phyloP scores from a whole-genome alignment of 352 stramenopile genomes.

The Globisporangium yorkense region DNA sequence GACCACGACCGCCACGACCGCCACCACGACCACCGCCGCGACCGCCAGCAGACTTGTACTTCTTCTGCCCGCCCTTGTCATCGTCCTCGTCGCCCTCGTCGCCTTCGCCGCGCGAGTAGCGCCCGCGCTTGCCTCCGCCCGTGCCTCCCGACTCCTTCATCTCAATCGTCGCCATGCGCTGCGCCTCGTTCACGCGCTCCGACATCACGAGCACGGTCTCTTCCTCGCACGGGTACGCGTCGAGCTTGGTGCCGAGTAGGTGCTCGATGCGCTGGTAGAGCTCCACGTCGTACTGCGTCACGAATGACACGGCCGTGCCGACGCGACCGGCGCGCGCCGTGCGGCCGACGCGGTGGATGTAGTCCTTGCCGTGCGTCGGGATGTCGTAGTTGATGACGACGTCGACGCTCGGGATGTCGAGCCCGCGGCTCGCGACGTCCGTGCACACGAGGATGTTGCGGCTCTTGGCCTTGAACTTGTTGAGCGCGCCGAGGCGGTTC shows the following conservation, averaged over 20 bases:
- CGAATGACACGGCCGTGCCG: conserved; percentile 94
- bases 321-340: conserved; percentile 95
- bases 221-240: conserved; percentile 85
- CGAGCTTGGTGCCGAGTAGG: conserved; percentile 79
- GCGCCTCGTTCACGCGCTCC: conserved; percentile 96
- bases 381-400: conserved; percentile 99
- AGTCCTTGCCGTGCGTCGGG: conserved; percentile 97
- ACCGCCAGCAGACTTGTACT: conserved; percentile 69
- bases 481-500: conserved; percentile 95
- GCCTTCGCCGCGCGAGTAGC: conserved; percentile 52
- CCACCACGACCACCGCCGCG: conserved; percentile 30
- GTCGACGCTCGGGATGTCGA: conserved; percentile 98
- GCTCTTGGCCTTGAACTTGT: conserved; percentile 96
- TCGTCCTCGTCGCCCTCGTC: conserved; percentile 37
- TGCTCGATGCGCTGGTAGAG: conserved; percentile 94
- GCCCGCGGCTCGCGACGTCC: conserved; percentile 86
- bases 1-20: conserved; percentile 19
- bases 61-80: conserved; percentile 26
- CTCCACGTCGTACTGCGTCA: conserved; percentile 99
- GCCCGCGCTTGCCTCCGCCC: conserved; percentile 37
- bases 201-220: conserved; percentile 95
- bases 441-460: conserved; percentile 88
- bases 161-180: conserved; percentile 91
- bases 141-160: conserved; percentile 77
- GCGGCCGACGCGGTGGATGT: conserved; percentile 98